Evolutionary conservation across 768 basidiomycete species (phyloP), one percentile per base, ranked within the genome.

Genomic region (Collybia sp.): DNA sequence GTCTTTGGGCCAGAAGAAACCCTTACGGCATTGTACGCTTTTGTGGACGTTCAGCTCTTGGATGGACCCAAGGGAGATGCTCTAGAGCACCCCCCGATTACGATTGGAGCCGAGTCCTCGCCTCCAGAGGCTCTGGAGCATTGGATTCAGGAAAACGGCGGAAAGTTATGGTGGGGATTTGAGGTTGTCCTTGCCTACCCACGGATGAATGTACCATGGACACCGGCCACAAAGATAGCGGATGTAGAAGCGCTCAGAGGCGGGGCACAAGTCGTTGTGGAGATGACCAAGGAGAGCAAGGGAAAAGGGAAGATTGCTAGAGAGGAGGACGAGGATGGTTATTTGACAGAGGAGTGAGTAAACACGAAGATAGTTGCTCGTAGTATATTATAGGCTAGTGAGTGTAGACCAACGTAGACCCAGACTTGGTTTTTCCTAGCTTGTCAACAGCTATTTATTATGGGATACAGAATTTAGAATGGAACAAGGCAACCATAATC

Each of bases 111-210:
- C 8, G 25, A 25, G 25, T 25, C 3, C 25, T 25, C 25, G 25
- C 8, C 25, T 3, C 75, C 79, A 4, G 63, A 61, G 6, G 72
- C 52, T 6, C 64, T 66, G 19, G 63, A 70, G 40, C 51, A 61
- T 16, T 67, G 60, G 13, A 53, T 59, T n/a, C 59, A 70, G 12
- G 72, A 76, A 44, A 45, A 56, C 15, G 58, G 61, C 8, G 40
- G 48, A 31, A 48, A 65, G 9, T 65, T 64, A 19, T 89, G 83
- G 74, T 92, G 86, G 82, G 81, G 79, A 6, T 93, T 94, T 70
- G 73, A 69, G 49, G 67, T 94, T 20, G 68, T 67, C 2, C 73
- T 76, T 2, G 75, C 87, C 9, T 93, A 88, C 55, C 92, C 92
- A 3, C 68, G 85, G 43, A 67, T 65, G 36, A 80, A 80, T 61